These are phyloP conservation scores for Neonectria punicea DNA, from an alignment of 2,329 filamentous ascomycete species.

Conservation along the genomic window DNA sequence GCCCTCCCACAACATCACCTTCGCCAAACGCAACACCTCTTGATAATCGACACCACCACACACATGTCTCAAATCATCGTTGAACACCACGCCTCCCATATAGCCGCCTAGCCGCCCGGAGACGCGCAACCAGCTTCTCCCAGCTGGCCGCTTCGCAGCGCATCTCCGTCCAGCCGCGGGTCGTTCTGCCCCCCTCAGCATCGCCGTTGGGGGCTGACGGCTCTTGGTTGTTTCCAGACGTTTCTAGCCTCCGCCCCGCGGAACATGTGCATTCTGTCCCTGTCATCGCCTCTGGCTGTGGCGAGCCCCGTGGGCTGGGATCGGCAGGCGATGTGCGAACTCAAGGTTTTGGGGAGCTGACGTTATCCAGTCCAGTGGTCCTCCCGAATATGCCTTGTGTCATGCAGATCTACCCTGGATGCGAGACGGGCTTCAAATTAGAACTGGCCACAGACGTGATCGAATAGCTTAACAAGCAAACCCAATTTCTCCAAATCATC, in stretches of 20 bases:
- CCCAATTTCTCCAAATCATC: no score
- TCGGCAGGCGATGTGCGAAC: not conserved
- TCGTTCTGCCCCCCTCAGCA: conserved; percentile 18
- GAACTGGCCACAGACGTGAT: not conserved
- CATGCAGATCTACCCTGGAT: not conserved
- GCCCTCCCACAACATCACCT: not conserved
- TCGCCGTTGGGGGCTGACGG: not conserved
- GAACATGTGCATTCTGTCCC: not conserved
- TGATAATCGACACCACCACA: not conserved
- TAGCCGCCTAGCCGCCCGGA: conserved; percentile 33
- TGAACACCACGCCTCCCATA: not conserved
- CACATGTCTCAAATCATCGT: not conserved
- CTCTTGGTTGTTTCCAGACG: not conserved
- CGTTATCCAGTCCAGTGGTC: not conserved
- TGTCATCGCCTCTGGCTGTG: not conserved
- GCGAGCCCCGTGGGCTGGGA: not conserved
- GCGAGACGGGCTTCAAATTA: not conserved
- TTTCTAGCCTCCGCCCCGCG: not conserved
- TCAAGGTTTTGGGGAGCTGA: not conserved
- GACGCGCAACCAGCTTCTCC: conserved; percentile 23
- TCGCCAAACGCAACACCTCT: not conserved
- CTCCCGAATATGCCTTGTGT: not conserved
- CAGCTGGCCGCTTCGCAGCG: conserved; percentile 7
- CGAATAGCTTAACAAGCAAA: no score
- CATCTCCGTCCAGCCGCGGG: conserved; percentile 14